Evolutionary conservation across 1,139 yeast genomes (phyloP), one percentile per base, ranked within the genome.

Genomic region (Debaryomyces psychrophilus): DNA sequence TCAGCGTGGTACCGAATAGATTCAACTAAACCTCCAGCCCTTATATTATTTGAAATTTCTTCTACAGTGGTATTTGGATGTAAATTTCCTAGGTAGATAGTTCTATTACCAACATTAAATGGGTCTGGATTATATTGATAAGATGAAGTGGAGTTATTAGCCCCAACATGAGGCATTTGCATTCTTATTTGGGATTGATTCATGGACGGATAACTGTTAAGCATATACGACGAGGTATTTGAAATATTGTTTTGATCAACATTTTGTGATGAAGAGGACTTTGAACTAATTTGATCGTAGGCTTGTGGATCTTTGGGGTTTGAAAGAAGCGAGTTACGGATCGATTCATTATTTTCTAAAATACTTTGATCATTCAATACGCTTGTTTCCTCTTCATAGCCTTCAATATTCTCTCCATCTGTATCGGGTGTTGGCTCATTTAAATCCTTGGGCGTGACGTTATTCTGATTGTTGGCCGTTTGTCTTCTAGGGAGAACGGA

Each of bases 11-110:
- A 63, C 31, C 64, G 71, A 41, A 76, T 71, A 3, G 63, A 58
- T 51, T 74, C 79, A 3, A 76, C 76, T 44, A 76, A 60, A 1
- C 80, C 80, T 5, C 80, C 79, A 5, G 79, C 78, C 44, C 79
- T 62, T 18, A 75, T 76, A 50, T 75, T 75, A 48, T 75, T 75
- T 27, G 79, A 79, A 44, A 76, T 73, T 50, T 76, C 80, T 53
- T 75, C 80, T n/a, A 73, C 61, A 2, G 78, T 68, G 4, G 79
- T 68, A 44, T 65, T 65, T 8, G 75, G 73, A 52, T 74, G 80
- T 36, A 76, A 65, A 48, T 73, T 72, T 5, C 79, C 79, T 45
- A 76, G 60, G 51, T 69, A 75, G 25, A 76, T 70, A 1, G 79
- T 69, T 47, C 80, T 60, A 51, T 75, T 75, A 15, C 77, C 77